A percentile compares a stretch with the other conserved stretches of the same genome.
phyloP scores from a whole-genome alignment of 257 asterid genomes.

The Capsicum chinense region DNA sequence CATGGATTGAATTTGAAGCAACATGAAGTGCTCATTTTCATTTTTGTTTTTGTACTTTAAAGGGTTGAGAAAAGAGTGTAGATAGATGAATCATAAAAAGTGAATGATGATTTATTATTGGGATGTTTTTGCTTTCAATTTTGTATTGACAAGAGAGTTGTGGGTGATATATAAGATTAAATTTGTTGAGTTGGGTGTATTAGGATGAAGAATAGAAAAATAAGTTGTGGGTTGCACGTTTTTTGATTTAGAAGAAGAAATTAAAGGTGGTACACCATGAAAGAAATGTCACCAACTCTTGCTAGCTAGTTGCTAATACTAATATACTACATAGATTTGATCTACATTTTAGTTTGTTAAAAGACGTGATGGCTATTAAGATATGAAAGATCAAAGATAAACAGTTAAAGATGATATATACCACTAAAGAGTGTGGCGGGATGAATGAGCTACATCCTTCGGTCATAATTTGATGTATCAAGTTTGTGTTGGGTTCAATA shows the following conservation, averaged over 20 bases:
- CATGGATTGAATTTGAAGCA: constrained; percentile 60
- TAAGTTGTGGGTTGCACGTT: constrained; percentile 61
- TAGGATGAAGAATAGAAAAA: neutral
- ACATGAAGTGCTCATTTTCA: constrained; percentile 38
- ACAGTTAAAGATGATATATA: neutral
- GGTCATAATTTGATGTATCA: neutral
- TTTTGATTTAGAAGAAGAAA: constrained; percentile 1
- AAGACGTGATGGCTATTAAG: neutral
- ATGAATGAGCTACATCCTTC: neutral
- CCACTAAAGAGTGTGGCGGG: no score
- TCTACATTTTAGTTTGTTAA: neutral
- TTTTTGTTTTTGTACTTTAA: constrained; percentile 19
- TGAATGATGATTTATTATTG: constrained; percentile 29
- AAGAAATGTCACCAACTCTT: neutral
- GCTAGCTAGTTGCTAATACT: neutral
- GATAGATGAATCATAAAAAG: constrained; percentile 32
- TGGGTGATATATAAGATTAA: neutral
- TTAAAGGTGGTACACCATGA: constrained; percentile 45
- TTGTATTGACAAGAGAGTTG: constrained; percentile 28
- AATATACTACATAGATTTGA: neutral
- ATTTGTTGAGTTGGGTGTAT: constrained; percentile 27
- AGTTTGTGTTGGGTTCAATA: neutral
- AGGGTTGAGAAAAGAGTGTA: constrained; percentile 25
- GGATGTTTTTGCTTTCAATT: constrained; percentile 29
- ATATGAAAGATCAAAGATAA: neutral